These are phyloP conservation scores for Geotrichum aggregatum DNA, from an alignment of 1,139 yeast genomes.

Conservation along the genomic window DNA sequence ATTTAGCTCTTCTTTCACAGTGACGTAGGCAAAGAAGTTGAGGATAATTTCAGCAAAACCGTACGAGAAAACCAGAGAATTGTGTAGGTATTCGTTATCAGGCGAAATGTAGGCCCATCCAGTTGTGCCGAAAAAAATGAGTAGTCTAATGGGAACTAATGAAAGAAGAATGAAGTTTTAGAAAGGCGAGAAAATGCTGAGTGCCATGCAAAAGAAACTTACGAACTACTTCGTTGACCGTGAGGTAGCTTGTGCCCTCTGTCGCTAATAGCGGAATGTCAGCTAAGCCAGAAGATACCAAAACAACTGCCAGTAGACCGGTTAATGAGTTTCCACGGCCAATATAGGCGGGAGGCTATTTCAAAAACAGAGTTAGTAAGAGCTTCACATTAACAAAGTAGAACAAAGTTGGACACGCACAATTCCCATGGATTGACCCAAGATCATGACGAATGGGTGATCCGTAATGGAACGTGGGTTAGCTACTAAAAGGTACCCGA, in stretches of 20 bases:
- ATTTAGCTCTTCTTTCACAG: constrained; percentile 40
- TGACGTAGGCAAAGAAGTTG: constrained; percentile 34
- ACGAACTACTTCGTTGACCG: constrained; percentile 20
- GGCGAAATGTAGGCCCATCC: constrained; percentile 41
- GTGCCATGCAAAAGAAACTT: constrained; percentile 24
- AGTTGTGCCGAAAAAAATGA: constrained; percentile 50
- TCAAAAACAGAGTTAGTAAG: neutral
- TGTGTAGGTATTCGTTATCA: constrained; percentile 41
- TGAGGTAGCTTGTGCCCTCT: constrained; percentile 19
- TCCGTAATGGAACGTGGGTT: constrained; percentile 40
- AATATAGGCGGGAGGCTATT: constrained; percentile 39
- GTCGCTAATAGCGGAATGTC: constrained; percentile 30
- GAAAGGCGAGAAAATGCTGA: constrained; percentile 24
- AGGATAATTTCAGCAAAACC: constrained; percentile 46
- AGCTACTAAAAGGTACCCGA: constrained; percentile 43
- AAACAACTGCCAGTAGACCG: constrained; percentile 46
- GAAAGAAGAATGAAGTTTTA: constrained; percentile 44
- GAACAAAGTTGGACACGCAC: constrained; percentile 23
- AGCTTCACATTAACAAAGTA: neutral
- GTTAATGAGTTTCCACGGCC: constrained; percentile 42
- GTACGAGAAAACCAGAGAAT: constrained; percentile 50
- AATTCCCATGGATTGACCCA: constrained; percentile 56
- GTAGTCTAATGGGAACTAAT: constrained; percentile 61
- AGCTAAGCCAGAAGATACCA: constrained; percentile 36
- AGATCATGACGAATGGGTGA: constrained; percentile 47